Evolutionary conservation across 371 early-diverging fungal species (phyloP), one percentile per base, ranked within the genome.

Genomic region (Syncephalastrum racemosum): DNA sequence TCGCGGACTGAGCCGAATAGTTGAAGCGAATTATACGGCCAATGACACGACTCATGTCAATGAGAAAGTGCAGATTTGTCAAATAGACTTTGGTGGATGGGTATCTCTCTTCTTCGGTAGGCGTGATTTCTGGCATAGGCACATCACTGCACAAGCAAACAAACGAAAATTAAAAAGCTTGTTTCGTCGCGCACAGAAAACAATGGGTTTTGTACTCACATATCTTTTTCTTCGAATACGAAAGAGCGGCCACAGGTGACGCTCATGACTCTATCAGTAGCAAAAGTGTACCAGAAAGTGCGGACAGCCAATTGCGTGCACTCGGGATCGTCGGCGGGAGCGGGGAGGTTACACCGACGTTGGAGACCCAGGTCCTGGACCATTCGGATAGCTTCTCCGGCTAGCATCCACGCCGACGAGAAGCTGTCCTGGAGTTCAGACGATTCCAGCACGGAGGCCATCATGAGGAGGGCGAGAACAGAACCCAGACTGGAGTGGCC

Each of bases 331-430:
- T 55, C 53, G 18, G 58, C 42, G 36, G 36, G 36, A 31, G 36
- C 10, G 36, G 36, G 36, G 15, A 66, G 55, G 46, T 54, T 59
- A 56, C 40, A 48, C 57, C 36, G 40, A 8, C 71, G 65, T 44
- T 78, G 68, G 3, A 79, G 64, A 22, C 76, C 80, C 56, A 79
- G 54, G 57, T 79, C 74, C 23, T 68, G 67, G 8, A 60, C 64
- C 67, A 75, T 68, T 10, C 73, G 62, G 52, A 73, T 66, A 1
- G 76, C 76, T 36, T 68, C 67, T 5, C 79, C 76, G 13, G 74
- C 63, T 50, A 67, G 61, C 23, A 70, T 48, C 80, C 76, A 76
- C 14, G 71, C 50, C 22, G 56, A 60, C 8, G 69, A 64, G 14
- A 64, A 55, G 22, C 66, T 50, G 13, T 64, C 46, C 2, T 53